Evolutionary conservation across 2,329 filamentous ascomycete species (phyloP), one percentile per base, ranked within the genome.

Genomic region (Penicillium sp.): DNA sequence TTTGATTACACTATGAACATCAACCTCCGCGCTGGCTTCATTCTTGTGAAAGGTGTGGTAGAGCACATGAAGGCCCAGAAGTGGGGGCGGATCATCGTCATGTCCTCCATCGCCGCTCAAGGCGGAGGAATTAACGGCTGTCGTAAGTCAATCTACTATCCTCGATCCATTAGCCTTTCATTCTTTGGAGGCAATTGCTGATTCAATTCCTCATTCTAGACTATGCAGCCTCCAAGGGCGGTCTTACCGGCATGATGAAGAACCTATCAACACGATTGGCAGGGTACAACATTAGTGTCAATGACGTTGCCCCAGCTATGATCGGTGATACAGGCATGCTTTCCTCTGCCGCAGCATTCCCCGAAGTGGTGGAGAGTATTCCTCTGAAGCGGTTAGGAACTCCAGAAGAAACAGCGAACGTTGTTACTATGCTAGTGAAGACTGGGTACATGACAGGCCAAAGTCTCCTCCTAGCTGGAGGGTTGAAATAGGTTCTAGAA

Each of bases 221-320:
- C 51, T 77, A 86, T 57, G 83, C 84, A 8, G 84, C 84, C 3
- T 84, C 81, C 27, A 87, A 87, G 69, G 84, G 81, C 7, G 86
- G 85, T 2, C 70, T 88, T 59, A 83, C 81, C 5, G 82, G 83
- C 4, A 84, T 88, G 82, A 87, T 87, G 82, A 84, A 81, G 67
- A 88, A 87, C 61, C 75, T 88, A 25, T 80, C 85, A 0, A 79
- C 77, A 0, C 82, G 83, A 47, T 78, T 87, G 25, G 85, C 84
- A 2, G 78, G 80, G 54, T 79, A 79, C 62, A 84, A 85, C 27
- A 85, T 88, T 62, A 86, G 84, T 13, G 84, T 87, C 57, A 88
- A 88, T 58, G 85, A 87, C 60, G 83, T 88, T 16, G 84, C 84
- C 5, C 86, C 86, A 0, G 86, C 85, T 3, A 87, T 88, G 84